Evolutionary conservation across 2,329 filamentous ascomycete genomes (phyloP), one percentile per base, ranked within the genome.

Genomic region (Canariomyces notabilis): DNA sequence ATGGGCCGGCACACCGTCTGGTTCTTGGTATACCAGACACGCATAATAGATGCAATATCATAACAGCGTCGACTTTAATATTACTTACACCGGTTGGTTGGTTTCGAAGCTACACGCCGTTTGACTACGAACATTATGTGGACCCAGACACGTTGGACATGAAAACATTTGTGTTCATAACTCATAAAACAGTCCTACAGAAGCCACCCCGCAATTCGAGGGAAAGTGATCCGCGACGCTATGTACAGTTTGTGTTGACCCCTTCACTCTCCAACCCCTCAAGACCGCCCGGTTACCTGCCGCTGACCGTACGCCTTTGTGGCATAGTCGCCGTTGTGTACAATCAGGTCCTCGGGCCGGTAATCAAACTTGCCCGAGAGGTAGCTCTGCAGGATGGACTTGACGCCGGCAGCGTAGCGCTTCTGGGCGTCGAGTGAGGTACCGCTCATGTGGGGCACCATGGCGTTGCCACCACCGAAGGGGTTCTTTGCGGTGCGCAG

Each of bases 381-480:
- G 79, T 97, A 98, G 71, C 84, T 89, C 57, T 91, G 77, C 50
- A 98, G 77, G 65, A 98, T 97, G 57, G 76, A 70, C 85, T 96
- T 95, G 69, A 82, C 86, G 61, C 89, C 89, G 55, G 83, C 76
- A 61, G 89, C 88, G 66, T 95, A 95, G 57, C 89, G 82, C 73
- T 88, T 84, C 79, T 98, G 93, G 49, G 93, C 93, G 66, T 98
- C 93, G 65, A 98, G 85, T n/a, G 90, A 95, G 49, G 91, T 97
- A 66, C 93, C 93, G 11, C 89, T 95, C 89, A 97, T 95, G 82
- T 97, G 93, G 47, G 93, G 89, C 50, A 96, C 90, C 87, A 93
- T 98, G 73, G 90, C 93, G 74, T 97, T 97, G 66, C 93, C 93
- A 64, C 91, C 93, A 59, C 90, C 91, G 77, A 88, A 95, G 66